Percentiles rank a stretch among this genome's conserved stretches.
These are phyloP conservation scores for Orbilia oligospora DNA, from an alignment of 2,329 filamentous ascomycete species.

Conservation along the genomic window DNA sequence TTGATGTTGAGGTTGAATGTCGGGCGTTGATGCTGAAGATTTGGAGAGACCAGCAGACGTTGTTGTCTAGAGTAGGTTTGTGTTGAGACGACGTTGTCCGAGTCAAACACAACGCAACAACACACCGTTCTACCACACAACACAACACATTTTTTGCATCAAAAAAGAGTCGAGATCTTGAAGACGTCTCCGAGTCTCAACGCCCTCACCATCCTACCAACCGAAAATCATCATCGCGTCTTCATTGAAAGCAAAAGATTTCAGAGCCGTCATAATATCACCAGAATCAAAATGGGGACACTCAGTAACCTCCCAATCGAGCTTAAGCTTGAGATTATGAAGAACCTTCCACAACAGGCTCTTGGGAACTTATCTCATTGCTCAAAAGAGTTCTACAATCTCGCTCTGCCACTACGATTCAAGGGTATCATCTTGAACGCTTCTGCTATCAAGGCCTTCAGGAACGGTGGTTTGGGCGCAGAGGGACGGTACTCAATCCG, in stretches of 20 bases:
- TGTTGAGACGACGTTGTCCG: slow-evolving; percentile 2
- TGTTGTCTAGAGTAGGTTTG: neutral
- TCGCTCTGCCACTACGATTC: neutral
- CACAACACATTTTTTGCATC: neutral
- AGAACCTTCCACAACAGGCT: too few relatives aligned
- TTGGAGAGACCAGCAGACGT: neutral
- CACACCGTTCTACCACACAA: neutral
- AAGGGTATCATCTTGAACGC: neutral
- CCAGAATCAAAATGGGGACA: neutral
- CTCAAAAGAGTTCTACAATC: neutral
- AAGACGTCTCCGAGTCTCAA: neutral
- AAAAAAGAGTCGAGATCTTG: too few relatives aligned
- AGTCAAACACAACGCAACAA: slow-evolving; percentile 6
- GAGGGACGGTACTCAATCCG: neutral
- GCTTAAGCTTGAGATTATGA: neutral
- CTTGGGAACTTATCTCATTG: neutral
- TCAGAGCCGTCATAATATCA: neutral
- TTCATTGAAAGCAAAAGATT: neutral
- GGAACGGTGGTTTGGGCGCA: neutral
- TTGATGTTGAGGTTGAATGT: slow-evolving; percentile 1
- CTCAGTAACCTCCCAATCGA: neutral
- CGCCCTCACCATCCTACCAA: neutral
- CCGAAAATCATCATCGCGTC: neutral
- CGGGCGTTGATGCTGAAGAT: neutral
- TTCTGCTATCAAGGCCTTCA: neutral